Evolutionary conservation across 176 grass and related monocot genomes (phyloP).

Genomic region (Rhynchospora pubera): DNA sequence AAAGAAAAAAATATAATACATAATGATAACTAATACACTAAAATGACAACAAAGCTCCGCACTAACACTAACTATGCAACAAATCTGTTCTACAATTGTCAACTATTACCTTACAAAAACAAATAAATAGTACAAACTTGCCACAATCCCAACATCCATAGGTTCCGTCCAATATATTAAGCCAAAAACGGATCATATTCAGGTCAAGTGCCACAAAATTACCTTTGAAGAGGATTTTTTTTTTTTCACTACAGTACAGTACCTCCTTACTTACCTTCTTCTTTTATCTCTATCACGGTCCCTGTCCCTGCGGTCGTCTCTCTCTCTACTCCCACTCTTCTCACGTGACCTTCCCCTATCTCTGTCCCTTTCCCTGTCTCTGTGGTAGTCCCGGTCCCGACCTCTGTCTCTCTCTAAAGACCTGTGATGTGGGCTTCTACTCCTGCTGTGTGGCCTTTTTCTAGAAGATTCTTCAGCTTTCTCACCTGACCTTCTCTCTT

Average conservation of each 20-base stretch:
- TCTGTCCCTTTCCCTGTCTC: conserved; percentile 44
- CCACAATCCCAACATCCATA: not conserved
- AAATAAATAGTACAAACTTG: conserved; percentile 7
- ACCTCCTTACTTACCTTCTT: conserved; percentile 26
- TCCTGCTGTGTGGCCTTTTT: conserved; percentile 64
- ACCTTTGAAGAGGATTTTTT: not conserved
- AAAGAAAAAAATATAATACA: not conserved
- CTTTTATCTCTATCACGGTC: conserved; percentile 65
- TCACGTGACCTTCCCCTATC: conserved; percentile 43
- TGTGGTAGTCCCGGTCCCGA: conserved; percentile 33
- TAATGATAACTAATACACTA: not conserved
- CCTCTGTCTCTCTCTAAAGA: conserved; percentile 60
- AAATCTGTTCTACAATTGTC: conserved; percentile 15
- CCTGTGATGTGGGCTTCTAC: conserved; percentile 63
- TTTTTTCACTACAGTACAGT: not conserved
- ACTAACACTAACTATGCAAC: not conserved
- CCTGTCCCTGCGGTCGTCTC: conserved; percentile 51
- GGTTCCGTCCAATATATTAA: not conserved
- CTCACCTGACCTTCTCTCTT: conserved; percentile 38
- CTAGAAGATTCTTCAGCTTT: conserved; percentile 43
- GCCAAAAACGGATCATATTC: not conserved
- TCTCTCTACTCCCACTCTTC: conserved; percentile 62
- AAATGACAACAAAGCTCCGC: not conserved
- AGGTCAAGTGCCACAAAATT: not conserved
- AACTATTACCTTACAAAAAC: not conserved